Percentiles rank a stretch among this genome's conserved stretches.
Evolutionary conservation across 2,329 filamentous ascomycete genomes (phyloP).

Genomic region (Colletotrichum chrysophilum): DNA sequence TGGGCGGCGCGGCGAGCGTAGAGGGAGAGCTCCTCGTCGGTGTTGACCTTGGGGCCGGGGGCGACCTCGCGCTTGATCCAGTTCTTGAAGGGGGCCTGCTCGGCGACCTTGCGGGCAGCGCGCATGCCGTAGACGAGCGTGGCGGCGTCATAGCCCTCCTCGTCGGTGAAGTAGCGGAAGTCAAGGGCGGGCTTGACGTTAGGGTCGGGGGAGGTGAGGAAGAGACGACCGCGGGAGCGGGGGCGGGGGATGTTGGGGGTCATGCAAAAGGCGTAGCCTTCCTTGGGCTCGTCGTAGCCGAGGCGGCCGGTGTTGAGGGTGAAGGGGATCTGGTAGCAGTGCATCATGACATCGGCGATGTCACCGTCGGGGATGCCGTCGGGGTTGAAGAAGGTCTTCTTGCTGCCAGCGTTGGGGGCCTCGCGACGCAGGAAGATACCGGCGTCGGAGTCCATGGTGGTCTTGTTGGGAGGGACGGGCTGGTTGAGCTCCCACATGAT

Average conservation of each 20-base stretch:
- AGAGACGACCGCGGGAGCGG: constrained; percentile 77
- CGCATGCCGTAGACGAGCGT: constrained; percentile 80
- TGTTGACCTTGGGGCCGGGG: constrained; percentile 74
- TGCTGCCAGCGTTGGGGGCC: constrained; percentile 68
- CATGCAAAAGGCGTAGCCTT: constrained; percentile 90
- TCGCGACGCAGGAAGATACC: constrained; percentile 88
- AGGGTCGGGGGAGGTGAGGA: constrained; percentile 78
- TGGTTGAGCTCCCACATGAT: constrained; percentile 80
- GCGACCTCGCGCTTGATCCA: constrained; percentile 87
- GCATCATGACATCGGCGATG: constrained; percentile 91
- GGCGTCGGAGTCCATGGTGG: constrained; percentile 90
- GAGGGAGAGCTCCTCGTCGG: constrained; percentile 80
- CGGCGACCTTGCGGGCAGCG: constrained; percentile 77
- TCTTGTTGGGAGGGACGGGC: constrained; percentile 75
- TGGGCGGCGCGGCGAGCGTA: constrained; percentile 84
- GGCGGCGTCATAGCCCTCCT: constrained; percentile 83
- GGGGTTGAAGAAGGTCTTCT: constrained; percentile 52
- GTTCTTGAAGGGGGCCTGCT: constrained; percentile 77
- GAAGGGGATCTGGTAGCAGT: constrained; percentile 96
- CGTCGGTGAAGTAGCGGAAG: constrained; percentile 89
- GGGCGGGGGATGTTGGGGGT: constrained; percentile 89
- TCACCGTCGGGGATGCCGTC: constrained; percentile 67
- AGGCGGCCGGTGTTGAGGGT: constrained; percentile 83
- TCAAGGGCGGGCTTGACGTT: constrained; percentile 81
- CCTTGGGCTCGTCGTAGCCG: constrained; percentile 66